Percentiles rank a stretch among this genome's conserved stretches.
Evolutionary conservation across 306 rosid species (phyloP).

Genomic region (Rosa rugosa): DNA sequence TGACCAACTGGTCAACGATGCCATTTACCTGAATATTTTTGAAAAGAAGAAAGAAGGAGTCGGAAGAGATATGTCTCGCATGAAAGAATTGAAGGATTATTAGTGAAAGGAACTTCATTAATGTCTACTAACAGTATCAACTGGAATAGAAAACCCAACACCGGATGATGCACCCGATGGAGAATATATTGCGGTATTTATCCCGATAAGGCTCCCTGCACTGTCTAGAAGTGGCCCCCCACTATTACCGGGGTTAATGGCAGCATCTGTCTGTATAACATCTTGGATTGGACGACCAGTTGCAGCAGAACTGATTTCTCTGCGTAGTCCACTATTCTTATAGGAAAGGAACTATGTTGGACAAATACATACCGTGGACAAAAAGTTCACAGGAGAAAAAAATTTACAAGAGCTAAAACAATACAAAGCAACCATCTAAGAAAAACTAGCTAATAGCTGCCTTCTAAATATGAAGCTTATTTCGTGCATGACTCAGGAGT

Average conservation of each 20-base stretch:
- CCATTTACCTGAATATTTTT: conserved; percentile 68
- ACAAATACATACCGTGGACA: not conserved
- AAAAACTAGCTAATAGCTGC: not conserved
- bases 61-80: conserved; percentile 13
- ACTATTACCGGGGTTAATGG: conserved; percentile 98
- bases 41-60: not conserved
- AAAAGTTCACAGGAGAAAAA: not conserved
- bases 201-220: conserved; percentile 91
- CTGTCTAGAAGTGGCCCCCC: conserved; percentile 99
- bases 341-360: not conserved
- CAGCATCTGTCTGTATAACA: conserved; percentile 99
- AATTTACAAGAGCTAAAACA: not conserved
- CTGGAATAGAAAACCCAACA: conserved; percentile 98
- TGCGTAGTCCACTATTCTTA: conserved; percentile 73
- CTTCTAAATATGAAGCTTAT: not conserved
- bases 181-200: conserved; percentile 95
- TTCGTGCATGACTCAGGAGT: not conserved
- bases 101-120: not conserved
- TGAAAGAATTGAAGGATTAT: not conserved
- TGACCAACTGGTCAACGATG: conserved; percentile 95
- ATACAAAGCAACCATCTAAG: not conserved
- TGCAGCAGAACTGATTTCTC: conserved; percentile 99
- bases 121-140: conserved; percentile 78
- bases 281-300: conserved; percentile 99
- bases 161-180: conserved; percentile 99